Evolutionary conservation across 2,329 filamentous ascomycete species (phyloP), one percentile per base, ranked within the genome.

Genomic region (Cladophialophora chaetospira): DNA sequence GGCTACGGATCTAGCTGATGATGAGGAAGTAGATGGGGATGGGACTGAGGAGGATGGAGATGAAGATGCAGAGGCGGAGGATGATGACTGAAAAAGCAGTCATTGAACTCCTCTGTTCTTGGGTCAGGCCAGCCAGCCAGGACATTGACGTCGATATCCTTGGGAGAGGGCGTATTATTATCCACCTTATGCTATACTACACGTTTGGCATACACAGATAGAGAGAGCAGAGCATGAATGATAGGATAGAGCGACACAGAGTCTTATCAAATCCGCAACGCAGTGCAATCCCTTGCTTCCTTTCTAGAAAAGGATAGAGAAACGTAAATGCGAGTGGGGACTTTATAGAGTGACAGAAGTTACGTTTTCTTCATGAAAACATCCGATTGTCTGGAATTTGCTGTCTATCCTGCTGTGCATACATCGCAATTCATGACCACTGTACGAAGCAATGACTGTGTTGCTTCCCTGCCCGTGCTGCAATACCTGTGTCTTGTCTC

Each of bases 1-100:
- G 25, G 55, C 52, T 15, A 40, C 28, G n/a, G 40, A 50, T 47
- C 15, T 46, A 13, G 49, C 44, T 13, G 48, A 49, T 23, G 57
- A 53, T 8, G 54, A 51, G 8, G 58, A 55, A 2, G 58, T 50
- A 5, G 57, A 53, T n/a, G 57, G 54, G 11, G 57, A 46, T 9
- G 57, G 56, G 9, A 53, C 33, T 6, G 57, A 55, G 2, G 55
- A 40, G 3, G 55, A 44, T 4, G 55, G 49, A 5, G 53, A 49
- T 9, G 55, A 49, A 6, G 47, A 58, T 13, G 56, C 54, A 19
- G 55, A 58, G 13, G 26, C 44, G 19, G 56, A 55, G 28, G 33
- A 47, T 28, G 47, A 53, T n/a, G 53, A 46, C 11, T 46, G 51
- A 54, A 5, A 8, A 13, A 40, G 8, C n/a, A n/a, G n/a, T n/a